phyloP scores from a whole-genome alignment of 2,329 filamentous ascomycete species.

The Chaetomiaceae sp. region DNA sequence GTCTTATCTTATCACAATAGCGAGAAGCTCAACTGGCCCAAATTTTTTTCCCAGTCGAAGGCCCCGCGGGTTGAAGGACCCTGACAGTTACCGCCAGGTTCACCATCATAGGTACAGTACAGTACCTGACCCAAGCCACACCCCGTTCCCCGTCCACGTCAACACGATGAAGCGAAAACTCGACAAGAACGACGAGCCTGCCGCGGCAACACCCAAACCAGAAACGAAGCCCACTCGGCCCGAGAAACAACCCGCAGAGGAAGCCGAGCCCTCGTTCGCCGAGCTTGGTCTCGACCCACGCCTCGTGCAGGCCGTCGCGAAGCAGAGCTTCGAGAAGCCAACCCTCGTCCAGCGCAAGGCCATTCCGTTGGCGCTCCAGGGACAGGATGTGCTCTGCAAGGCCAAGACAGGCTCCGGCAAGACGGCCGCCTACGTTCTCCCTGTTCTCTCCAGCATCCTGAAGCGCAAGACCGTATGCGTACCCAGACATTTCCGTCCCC shows the following conservation, averaged over 20 bases:
- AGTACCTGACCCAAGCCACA: too few species aligned
- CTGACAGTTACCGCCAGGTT: too few species aligned
- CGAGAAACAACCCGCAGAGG: conserved; percentile 13
- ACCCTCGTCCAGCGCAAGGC: conserved; percentile 85
- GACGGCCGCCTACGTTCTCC: conserved; percentile 91
- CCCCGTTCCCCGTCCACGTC: background rate
- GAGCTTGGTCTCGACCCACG: conserved; percentile 77
- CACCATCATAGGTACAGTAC: too few species aligned
- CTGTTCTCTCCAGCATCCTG: conserved; percentile 79
- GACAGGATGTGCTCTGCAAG: conserved; percentile 84
- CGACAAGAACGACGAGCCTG: conserved; percentile 49
- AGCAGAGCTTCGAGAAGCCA: conserved; percentile 77
- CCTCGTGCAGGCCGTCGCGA: conserved; percentile 78
- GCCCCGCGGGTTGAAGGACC: background rate
- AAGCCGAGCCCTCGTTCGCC: conserved; percentile 57
- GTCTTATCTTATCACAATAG: conserved; percentile 12
- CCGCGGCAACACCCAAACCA: conserved; percentile 28
- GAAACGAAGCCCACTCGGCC: conserved; percentile 27
- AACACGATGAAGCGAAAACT: conserved; percentile 58
- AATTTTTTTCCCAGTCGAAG: conserved; percentile 7
- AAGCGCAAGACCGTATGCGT: conserved; percentile 57
- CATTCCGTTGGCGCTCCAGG: conserved; percentile 81
- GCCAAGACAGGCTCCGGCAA: conserved; percentile 96
- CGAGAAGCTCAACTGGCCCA: background rate
- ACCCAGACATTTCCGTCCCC: background rate